Conservation (phyloP, 2,329 filamentous ascomycete species). For the Leptographium procerum region DNA sequence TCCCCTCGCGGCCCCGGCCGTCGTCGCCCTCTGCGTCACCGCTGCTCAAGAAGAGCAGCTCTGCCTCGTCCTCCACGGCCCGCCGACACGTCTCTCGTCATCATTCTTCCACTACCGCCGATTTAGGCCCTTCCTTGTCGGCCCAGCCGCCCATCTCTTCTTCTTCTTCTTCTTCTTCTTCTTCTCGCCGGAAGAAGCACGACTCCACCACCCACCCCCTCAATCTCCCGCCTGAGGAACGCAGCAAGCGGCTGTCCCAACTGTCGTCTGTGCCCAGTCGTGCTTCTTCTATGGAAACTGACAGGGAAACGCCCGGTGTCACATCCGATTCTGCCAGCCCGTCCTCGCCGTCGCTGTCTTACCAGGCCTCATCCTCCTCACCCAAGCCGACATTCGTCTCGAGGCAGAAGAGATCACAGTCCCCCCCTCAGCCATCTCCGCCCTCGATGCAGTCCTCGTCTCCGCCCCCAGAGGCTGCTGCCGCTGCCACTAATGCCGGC, state of each 20-base stretch:
- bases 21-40: background rate
- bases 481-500: constrained; percentile 37
- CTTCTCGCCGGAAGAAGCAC: constrained; percentile 39
- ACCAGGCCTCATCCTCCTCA: constrained; percentile 16
- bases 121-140: background rate
- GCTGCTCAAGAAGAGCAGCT: background rate
- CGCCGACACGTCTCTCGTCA: constrained; percentile 1
- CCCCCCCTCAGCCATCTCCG: constrained; percentile 21
- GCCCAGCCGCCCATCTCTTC: background rate
- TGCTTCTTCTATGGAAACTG: constrained; percentile 67
- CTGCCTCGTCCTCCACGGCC: background rate
- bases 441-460: constrained; percentile 10
- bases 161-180: constrained; percentile 21
- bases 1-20: background rate
- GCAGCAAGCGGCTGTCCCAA: constrained; percentile 63
- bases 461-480: constrained; percentile 11
- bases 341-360: constrained; percentile 23
- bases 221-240: constrained; percentile 81
- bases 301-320: constrained; percentile 47
- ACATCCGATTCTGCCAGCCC: constrained; percentile 22
- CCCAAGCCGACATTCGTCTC: background rate
- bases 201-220: constrained; percentile 65
- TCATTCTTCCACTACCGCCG: background rate
- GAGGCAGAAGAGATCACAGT: constrained; percentile 15
- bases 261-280: constrained; percentile 52